Base-by-base conservation (phyloP, 1,284 basidiomycete species). In the Chalciporus sp. region DNA sequence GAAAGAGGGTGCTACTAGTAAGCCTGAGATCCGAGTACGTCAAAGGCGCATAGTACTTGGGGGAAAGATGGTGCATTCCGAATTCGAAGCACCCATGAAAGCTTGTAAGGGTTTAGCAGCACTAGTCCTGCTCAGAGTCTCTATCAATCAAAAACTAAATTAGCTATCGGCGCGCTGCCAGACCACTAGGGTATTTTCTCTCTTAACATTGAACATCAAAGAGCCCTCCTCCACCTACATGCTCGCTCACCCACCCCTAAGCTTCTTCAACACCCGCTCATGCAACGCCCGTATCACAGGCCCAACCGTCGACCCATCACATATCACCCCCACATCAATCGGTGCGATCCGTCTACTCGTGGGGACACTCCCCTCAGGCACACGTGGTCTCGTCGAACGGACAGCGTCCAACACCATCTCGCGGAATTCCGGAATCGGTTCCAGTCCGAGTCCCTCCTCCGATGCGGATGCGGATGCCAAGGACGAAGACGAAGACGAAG, bases 291-390 rank as follows among this genome's bases (percentile, higher is more conserved):
- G 71, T n/a, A 77, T 75, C 3, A 88, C 70, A 19, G 71, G 67
- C 19, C 74, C 69, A 5, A 88, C 80, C 42, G 76, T 70, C 27
- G 62, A 61, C 7, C 77, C 73, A 42, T 80, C 78, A 59, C 87
- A 90, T 2, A 90, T 75, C 0, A 88, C 69, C 0, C 88, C 88
- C 4, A 84, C 74, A 53, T 84, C 83, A 43, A 90, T 71, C 0
- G 78, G 72, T 9, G 81, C 82, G 49, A 87, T 74, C 5, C 55
- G 57, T 45, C 64, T 51, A 9, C 42, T 55, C 17, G 45, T 61
- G 20, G 33, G 14, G 31, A 47, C 27, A 3, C 49, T 60, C 26
- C 40, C 58, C 7, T 56, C 55, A 1, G 48, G 29, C 9, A 41
- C 49, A 14, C 42, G 51, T 12, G 57, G 53, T 8, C 59, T 58